Evolutionary conservation across 345 rosid genomes (phyloP).

Genomic region (Citrus glauca): DNA sequence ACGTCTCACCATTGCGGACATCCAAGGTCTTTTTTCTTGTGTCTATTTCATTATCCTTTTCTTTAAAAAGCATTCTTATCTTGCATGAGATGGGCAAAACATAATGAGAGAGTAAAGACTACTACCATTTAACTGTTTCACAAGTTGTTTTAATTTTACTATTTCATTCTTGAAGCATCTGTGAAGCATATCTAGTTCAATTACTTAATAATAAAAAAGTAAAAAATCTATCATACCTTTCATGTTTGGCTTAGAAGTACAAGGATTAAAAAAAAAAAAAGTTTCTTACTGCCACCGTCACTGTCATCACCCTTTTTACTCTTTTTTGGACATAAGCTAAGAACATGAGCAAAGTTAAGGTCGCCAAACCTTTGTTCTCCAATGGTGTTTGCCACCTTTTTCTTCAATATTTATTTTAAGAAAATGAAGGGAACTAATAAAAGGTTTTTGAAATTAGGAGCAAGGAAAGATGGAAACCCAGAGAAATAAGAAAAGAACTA

Average conservation of each 20-base stretch:
- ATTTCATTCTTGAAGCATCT: not conserved
- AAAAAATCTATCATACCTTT: not conserved
- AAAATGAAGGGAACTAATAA: not conserved
- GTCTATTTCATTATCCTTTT: not conserved
- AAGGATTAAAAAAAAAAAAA: not conserved
- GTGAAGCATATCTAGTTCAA: not conserved
- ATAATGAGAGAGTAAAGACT: not conserved
- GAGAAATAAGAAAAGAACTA: not conserved
- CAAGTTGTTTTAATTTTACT: not conserved
- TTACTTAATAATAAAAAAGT: not conserved
- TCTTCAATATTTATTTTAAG: not conserved
- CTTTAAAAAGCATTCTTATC: not conserved
- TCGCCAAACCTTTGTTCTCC: not conserved
- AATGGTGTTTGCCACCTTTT: not conserved
- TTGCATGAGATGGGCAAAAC: not conserved
- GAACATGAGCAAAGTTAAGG: not conserved
- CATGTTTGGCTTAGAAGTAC: not conserved
- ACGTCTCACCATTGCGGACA: conserved; percentile 90
- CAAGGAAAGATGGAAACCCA: not conserved
- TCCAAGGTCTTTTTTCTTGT: conserved; percentile 63
- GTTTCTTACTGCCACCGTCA: not conserved
- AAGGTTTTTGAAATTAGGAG: not conserved
- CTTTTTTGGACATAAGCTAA: not conserved
- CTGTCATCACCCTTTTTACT: not conserved
- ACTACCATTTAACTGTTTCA: not conserved